Base-by-base conservation (phyloP, 1,139 yeast genomes). In the Geotrichum macrosporum region DNA sequence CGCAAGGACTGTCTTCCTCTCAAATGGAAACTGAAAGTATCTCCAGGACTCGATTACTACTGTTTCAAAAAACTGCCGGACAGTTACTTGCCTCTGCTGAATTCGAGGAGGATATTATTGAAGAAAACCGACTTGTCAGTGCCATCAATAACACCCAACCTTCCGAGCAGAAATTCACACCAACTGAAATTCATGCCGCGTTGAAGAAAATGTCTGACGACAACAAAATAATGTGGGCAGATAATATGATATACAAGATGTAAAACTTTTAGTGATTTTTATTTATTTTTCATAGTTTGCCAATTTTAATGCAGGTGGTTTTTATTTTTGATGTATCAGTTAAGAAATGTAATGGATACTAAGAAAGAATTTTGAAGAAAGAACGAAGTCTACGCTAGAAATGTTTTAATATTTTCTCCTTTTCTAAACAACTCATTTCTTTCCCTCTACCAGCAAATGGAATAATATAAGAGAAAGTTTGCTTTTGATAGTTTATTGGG, bases 181-280 rank as follows among this genome's bases (percentile, higher is more conserved):
- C 52, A 13, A 57, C 56, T 13, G 75, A 71, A 53, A 64, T 63
- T 4, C 48, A 48, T 19, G 68, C 68, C 2, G 73, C 71, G 3
- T 54, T 71, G 41, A 47, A 56, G 35, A 50, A 53, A 47, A 61
- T 71, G 69, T 57, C 60, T 36, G 69, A 61, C 5, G 60, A 60
- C 34, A 66, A 66, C 51, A 66, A 66, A 56, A 58, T 69, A 44
- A 66, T 65, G 61, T 44, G 58, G 30, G 52, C 54, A 32, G 62
- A 55, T 4, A 59, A 52, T 24, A 43, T 41, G 16, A 53, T 59
- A 37, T 58, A 58, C 47, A 51, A 50, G 42, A 53, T 58, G 40
- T 58, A 50, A 50, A 36, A 22, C 13, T 15, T n/a, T 5, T 30
- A 20, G 19, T 10, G 10, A 30, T 8, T 36, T 36, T 22, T 26